Evolutionary conservation across 2,329 filamentous ascomycete genomes (phyloP), one percentile per base, ranked within the genome.

Genomic region (Aspergillus piperis): DNA sequence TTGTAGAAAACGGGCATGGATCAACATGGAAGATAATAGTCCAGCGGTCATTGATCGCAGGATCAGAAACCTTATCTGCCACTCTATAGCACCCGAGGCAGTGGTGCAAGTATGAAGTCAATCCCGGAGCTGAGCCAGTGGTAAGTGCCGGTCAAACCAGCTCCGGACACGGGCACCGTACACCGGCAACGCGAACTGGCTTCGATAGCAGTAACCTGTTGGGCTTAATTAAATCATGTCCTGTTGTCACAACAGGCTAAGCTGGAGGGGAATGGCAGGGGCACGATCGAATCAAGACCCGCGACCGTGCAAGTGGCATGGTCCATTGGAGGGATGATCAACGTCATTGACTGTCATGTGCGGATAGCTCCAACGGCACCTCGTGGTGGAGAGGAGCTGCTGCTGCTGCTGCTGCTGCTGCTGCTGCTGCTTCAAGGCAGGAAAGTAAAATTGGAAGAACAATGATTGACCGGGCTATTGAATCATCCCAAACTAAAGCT

Each of bases 21-120:
- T 50, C 47, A n/a, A 8, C 47, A 50, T 17, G 27, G 8, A 8
- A 15, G 8, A 50, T 0, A 2, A 10, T 32, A 32, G 47, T 50
- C 25, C 47, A 8, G 15, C n/a, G 52, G 52, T 42, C 38, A 42
- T 42, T 42, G 38, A 44, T 44, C 21, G 41, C 38, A 25, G 15
- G 32, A n/a, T 23, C 27, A 21, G 13, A 47, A 54, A 25, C 21
- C 15, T n/a, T 32, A 38, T 25, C 47, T 41, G 27, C 38, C 52
- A 19, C 8, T 54, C 21, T n/a, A 32, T 49, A 21, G 23, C 27
- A 25, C 21, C 51, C 38, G 38, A 50, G 8, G 15, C 32, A 38
- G 58, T 63, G 60, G 62, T 54, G 61, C 56, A 63, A 56, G 15
- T 3, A 62, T 61, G 58, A 63, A 61, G 62, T 64, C 62, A 64